Evolutionary conservation across 768 basidiomycete species (phyloP), one percentile per base, ranked within the genome.

Genomic region (Saitozyma sp.): DNA sequence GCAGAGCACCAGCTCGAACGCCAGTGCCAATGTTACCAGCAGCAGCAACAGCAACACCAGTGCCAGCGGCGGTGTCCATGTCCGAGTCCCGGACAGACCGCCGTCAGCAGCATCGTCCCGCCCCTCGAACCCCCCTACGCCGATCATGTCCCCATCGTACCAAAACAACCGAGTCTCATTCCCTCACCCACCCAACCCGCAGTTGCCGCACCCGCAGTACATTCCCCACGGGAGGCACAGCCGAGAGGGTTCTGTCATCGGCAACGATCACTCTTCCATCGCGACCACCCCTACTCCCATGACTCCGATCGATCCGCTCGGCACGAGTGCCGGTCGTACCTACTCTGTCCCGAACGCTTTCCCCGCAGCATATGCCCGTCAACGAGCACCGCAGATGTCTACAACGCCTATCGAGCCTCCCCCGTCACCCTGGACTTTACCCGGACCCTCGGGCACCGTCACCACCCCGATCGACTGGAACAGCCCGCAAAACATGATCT

Each of bases 331-430:
- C 43, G 42, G n/a, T 48, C 60, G 43, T 46, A 55, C 19, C 14
- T n/a, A 29, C 10, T 14, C 29, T 46, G 14, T 13, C 37, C 11
- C 6, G 48, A 17, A 56, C 9, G 60, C 42, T 20, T 17, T 37
- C 14, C 14, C 37, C 46, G 43, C 50, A 51, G 37, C 17, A 48
- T 17, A 45, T 43, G 56, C 17, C 13, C 52, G 16, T 16, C 19
- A 43, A 46, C 48, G 11, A 50, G 39, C 45, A 17, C 45, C 45
- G 45, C n/a, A 11, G 45, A 46, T 46, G 45, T 46, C 66, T 3
- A 71, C 68, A 1, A 70, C 72, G 13, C 75, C 71, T 0, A 38
- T 72, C 2, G 70, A 73, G 10, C 65, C 70, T 9, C 68, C 75
- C 19, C 63, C 72, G 14, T 64, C 72, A 5, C 61, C 66, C 2